Conservation (phyloP, 768 basidiomycete species). For the Phaffia tasmanica region DNA sequence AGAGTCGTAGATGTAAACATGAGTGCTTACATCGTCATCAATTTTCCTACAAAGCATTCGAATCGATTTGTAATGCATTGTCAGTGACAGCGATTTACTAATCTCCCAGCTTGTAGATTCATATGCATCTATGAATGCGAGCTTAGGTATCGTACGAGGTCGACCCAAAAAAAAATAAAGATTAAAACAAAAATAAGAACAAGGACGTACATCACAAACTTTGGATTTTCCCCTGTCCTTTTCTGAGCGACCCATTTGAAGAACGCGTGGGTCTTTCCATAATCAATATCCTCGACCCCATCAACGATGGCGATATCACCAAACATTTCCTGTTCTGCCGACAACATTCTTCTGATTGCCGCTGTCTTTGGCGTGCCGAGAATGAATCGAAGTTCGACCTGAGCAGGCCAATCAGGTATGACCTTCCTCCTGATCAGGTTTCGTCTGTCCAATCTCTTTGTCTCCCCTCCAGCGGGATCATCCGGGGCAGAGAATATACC, state of each 20-base stretch:
- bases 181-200: no score
- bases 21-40: slow-evolving; percentile 38
- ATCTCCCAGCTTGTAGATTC: no score
- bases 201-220: slow-evolving; percentile 38
- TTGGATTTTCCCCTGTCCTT: slow-evolving; percentile 34
- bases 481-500: slow-evolving; percentile 37
- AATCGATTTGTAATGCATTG: background rate
- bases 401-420: slow-evolving; percentile 34
- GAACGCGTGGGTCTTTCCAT: slow-evolving; percentile 39
- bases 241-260: slow-evolving; percentile 38
- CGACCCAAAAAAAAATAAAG: no score
- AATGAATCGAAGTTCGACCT: slow-evolving; percentile 38
- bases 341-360: slow-evolving; percentile 28
- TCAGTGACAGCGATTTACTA: no score
- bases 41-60: slow-evolving; percentile 33
- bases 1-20: background rate
- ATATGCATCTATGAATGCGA: no score
- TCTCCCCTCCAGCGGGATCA: background rate
- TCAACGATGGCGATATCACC: slow-evolving; percentile 26
- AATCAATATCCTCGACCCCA: slow-evolving; percentile 37
- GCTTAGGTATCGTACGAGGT: background rate
- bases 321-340: slow-evolving; percentile 33
- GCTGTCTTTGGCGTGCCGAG: slow-evolving; percentile 34
- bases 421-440: slow-evolving; percentile 26
- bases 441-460: slow-evolving; percentile 31